phyloP scores from a whole-genome alignment of 1,139 yeast genomes.

The Yamadazyma atlantica region DNA sequence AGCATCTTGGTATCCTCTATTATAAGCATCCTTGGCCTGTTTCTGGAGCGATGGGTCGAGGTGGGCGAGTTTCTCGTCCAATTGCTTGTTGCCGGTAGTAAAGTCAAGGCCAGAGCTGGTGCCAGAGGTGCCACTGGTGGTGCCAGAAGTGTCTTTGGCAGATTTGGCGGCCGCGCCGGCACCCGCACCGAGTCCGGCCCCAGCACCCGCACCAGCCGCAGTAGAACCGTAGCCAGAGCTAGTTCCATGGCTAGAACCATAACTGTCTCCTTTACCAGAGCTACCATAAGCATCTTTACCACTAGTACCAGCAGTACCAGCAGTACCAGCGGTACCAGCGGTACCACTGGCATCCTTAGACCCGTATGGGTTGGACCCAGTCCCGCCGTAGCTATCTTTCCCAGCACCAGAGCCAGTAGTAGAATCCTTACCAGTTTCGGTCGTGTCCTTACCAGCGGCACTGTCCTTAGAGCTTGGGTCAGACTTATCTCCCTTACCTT shows the following conservation, averaged over 20 bases:
- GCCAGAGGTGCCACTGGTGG: conserved; percentile 11
- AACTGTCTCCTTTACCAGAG: too few relatives aligned
- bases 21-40: conserved; percentile 40
- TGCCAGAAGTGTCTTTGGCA: conserved; percentile 8
- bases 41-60: conserved; percentile 35
- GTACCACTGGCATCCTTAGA: conserved; percentile 2
- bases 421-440: conserved; percentile 3
- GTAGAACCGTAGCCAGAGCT: too few relatives aligned
- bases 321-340: conserved; percentile 6
- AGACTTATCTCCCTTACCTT: conserved; percentile 2
- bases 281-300: too few relatives aligned
- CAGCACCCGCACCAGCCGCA: conserved; percentile 6
- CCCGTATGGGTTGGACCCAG: too few relatives aligned
- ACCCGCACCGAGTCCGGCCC: conserved; percentile 3
- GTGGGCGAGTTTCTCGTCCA: conserved; percentile 33
- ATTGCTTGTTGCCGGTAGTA: conserved; percentile 34
- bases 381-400: too few relatives aligned
- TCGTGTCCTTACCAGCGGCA: conserved; percentile 2
- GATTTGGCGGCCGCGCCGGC: background rate
- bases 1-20: conserved; percentile 39
- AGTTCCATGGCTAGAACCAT: too few relatives aligned
- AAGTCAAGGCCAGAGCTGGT: conserved; percentile 15
- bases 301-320: conserved; percentile 14
- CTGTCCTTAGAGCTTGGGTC: conserved; percentile 3
- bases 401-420: background rate